Evolutionary conservation across 176 grass and related monocot genomes (phyloP).

Genomic region (Bonia amplexicaulis): DNA sequence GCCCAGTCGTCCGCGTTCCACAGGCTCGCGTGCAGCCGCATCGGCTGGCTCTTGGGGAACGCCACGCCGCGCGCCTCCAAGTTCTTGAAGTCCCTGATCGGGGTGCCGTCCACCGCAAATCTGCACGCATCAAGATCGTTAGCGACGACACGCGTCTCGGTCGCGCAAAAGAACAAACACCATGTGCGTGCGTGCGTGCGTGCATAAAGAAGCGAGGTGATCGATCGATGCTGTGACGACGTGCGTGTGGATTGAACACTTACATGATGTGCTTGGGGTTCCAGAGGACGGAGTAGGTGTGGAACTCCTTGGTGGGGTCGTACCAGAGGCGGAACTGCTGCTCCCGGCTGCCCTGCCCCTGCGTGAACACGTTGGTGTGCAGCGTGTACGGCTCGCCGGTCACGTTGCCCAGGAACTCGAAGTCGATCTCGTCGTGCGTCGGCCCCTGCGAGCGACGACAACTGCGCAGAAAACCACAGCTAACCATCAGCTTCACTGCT

Average conservation of each 20-base stretch:
- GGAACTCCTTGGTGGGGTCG: slow-evolving; percentile 61
- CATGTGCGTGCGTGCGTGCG: not conserved
- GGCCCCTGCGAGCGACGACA: slow-evolving; percentile 65
- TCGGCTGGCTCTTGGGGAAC: slow-evolving; percentile 66
- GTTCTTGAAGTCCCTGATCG: slow-evolving; percentile 79
- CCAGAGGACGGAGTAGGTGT: slow-evolving; percentile 86
- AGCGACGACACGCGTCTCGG: not conserved
- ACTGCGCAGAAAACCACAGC: not conserved
- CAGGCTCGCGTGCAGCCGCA: slow-evolving; percentile 66
- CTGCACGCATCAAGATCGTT: not conserved
- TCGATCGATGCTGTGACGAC: not conserved
- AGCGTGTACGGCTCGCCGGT: slow-evolving; percentile 70
- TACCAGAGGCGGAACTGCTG: slow-evolving; percentile 86
- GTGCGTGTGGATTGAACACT: not conserved
- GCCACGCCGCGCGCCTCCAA: slow-evolving; percentile 47
- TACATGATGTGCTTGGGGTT: slow-evolving; percentile 73
- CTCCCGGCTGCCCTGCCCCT: slow-evolving; percentile 58
- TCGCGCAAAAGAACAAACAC: not conserved
- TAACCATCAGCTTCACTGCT: not conserved
- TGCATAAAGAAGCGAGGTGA: not conserved
- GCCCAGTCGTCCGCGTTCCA: slow-evolving; percentile 85
- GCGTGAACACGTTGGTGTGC: slow-evolving; percentile 74
- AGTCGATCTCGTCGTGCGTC: slow-evolving; percentile 78
- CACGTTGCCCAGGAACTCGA: slow-evolving; percentile 79
- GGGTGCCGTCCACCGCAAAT: slow-evolving; percentile 55